phyloP scores from a whole-genome alignment of 1,284 basidiomycete genomes.

The Cryptococcus depauperatus region DNA sequence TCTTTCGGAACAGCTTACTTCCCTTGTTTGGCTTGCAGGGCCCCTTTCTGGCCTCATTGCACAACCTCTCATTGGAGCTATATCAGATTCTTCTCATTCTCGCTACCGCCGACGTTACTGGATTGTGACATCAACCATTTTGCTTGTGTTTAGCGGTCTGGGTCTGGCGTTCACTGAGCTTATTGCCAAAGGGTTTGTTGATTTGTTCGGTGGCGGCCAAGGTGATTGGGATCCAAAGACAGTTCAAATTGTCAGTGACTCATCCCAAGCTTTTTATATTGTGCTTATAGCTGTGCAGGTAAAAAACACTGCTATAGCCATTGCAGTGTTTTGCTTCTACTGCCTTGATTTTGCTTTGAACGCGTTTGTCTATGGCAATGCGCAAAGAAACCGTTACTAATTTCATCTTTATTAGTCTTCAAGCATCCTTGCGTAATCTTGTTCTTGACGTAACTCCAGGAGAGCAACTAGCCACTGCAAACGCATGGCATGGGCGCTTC shows the following conservation, averaged over 20 bases:
- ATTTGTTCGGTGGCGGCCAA: slow-evolving; percentile 63
- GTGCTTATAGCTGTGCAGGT: slow-evolving; percentile 48
- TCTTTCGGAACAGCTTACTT: slow-evolving; percentile 80
- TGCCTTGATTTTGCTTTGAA: slow-evolving; percentile 92
- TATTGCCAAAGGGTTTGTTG: slow-evolving; percentile 66
- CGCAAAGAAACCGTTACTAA: not conserved
- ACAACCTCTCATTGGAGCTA: slow-evolving; percentile 89
- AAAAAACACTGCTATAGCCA: slow-evolving; percentile 61
- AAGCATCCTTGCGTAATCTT: slow-evolving; percentile 85
- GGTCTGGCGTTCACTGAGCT: slow-evolving; percentile 74
- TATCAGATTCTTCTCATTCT: slow-evolving; percentile 85
- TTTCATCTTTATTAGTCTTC: slow-evolving; percentile 52
- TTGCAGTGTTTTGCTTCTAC: slow-evolving; percentile 89
- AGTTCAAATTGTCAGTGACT: slow-evolving; percentile 51
- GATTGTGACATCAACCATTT: slow-evolving; percentile 73
- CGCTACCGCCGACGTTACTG: slow-evolving; percentile 83
- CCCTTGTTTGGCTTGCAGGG: slow-evolving; percentile 93
- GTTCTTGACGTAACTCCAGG: slow-evolving; percentile 81
- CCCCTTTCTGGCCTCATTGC: slow-evolving; percentile 77
- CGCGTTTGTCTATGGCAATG: slow-evolving; percentile 33
- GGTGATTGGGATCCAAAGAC: slow-evolving; percentile 85
- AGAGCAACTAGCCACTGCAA: slow-evolving; percentile 78
- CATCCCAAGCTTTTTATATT: not conserved
- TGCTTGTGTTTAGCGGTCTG: slow-evolving; percentile 50
- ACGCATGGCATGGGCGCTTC: slow-evolving; percentile 98